Evolutionary conservation across 2,329 filamentous ascomycete genomes (phyloP).

Genomic region (Akanthomyces muscarius): DNA sequence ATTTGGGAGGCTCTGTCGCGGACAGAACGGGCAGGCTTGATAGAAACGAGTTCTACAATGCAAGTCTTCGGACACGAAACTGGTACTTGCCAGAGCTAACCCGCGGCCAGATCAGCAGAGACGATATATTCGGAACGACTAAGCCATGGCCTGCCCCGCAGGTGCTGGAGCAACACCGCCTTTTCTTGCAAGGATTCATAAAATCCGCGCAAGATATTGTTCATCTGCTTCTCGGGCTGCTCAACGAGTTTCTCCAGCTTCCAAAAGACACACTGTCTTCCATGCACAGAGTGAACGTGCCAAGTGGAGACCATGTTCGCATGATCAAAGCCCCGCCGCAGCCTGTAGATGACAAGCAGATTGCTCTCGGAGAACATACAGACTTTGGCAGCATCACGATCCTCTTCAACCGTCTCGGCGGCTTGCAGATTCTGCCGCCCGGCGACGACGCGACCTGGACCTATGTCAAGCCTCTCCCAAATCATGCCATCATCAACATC

Average conservation of each 20-base stretch:
- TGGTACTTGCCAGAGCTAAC: neutral
- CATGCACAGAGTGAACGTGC: neutral
- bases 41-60: slow-evolving; percentile 16
- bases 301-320: slow-evolving; percentile 10
- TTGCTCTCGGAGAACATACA: slow-evolving; percentile 29
- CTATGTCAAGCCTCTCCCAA: slow-evolving; percentile 13
- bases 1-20: neutral
- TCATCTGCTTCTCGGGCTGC: neutral
- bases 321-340: slow-evolving; percentile 15
- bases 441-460: slow-evolving; percentile 13
- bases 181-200: neutral
- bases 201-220: slow-evolving; percentile 2
- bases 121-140: slow-evolving; percentile 8
- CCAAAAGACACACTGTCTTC: neutral
- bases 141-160: slow-evolving; percentile 12
- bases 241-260: slow-evolving; percentile 8
- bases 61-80: neutral
- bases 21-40: slow-evolving; percentile 9
- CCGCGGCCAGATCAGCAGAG: slow-evolving; percentile 2
- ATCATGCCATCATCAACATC: slow-evolving; percentile 10
- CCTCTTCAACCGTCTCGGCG: slow-evolving; percentile 37
- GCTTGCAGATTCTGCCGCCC: slow-evolving; percentile 34
- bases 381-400: slow-evolving; percentile 38
- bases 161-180: neutral
- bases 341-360: slow-evolving; percentile 6